A percentile compares a stretch with the other conserved stretches of the same genome.
These are phyloP conservation scores for Mycena maculata DNA, from an alignment of 768 basidiomycete species.

Conservation along the genomic window DNA sequence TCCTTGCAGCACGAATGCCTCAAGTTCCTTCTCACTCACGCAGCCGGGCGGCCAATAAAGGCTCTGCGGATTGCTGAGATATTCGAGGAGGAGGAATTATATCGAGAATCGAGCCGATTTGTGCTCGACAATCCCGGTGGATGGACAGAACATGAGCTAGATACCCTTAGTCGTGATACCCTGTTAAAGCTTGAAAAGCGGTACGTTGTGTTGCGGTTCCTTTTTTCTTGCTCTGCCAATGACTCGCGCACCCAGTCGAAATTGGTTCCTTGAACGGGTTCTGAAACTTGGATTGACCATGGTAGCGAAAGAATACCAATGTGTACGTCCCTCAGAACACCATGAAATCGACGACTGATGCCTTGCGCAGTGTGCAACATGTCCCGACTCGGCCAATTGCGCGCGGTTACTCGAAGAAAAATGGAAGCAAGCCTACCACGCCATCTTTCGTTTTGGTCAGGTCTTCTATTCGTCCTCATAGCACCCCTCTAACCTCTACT, in stretches of 20 bases:
- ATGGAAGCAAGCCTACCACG: constrained; percentile 89
- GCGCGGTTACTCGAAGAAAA: constrained; percentile 92
- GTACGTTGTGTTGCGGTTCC: constrained; percentile 47
- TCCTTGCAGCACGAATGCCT: constrained; percentile 85
- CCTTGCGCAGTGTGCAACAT: constrained; percentile 77
- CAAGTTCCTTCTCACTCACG: constrained; percentile 90
- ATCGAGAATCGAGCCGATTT: constrained; percentile 90
- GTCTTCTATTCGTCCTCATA: neutral
- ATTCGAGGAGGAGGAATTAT: constrained; percentile 90
- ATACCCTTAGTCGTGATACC: constrained; percentile 85
- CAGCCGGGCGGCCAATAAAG: constrained; percentile 92
- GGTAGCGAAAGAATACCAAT: constrained; percentile 95
- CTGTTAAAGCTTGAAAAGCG: constrained; percentile 90
- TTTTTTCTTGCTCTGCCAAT: neutral
- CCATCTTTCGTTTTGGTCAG: constrained; percentile 87
- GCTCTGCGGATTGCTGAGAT: constrained; percentile 93
- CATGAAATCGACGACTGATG: neutral
- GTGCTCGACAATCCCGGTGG: constrained; percentile 93
- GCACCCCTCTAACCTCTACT: neutral
- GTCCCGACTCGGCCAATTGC: constrained; percentile 83
- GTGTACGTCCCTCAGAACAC: constrained; percentile 57
- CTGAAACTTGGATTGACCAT: constrained; percentile 89
- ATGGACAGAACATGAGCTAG: constrained; percentile 83
- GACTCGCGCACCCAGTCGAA: constrained; percentile 64
- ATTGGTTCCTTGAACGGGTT: constrained; percentile 95